Conservation (phyloP, 73 alveolate species). For the Paramecium octaurelia region DNA sequence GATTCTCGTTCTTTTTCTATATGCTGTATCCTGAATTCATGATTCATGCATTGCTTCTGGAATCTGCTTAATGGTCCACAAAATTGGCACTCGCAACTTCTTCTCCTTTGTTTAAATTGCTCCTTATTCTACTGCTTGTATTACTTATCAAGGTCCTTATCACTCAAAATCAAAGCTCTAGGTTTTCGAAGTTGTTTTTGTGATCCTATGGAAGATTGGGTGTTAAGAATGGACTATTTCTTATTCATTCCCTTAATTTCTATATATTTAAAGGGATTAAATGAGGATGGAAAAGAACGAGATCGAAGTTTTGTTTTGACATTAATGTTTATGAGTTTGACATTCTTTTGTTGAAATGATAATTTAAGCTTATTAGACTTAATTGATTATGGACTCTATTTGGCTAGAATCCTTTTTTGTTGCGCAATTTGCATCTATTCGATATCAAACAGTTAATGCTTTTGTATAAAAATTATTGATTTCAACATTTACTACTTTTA, state of each 20-base stretch:
- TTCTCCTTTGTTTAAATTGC: neutral
- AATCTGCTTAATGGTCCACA: neutral
- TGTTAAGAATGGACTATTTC: neutral
- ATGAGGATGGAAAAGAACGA: neutral
- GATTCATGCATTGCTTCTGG: neutral
- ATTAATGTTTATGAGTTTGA: neutral
- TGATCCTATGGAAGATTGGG: neutral
- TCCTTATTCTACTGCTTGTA: neutral
- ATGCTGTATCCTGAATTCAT: neutral
- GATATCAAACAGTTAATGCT: neutral
- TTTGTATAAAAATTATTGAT: neutral
- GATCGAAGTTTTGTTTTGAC: neutral
- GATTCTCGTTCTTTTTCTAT: conserved; percentile 7
- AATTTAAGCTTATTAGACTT: neutral
- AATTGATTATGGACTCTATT: neutral
- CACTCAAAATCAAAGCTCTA: neutral
- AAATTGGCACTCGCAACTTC: neutral
- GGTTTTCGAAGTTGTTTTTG: neutral
- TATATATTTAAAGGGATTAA: neutral
- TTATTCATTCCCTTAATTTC: neutral
- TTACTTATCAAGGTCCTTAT: neutral
- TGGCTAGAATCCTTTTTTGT: neutral
- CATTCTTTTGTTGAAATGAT: neutral
- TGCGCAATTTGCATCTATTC: neutral
- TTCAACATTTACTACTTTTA: neutral